These are phyloP conservation scores for Lichina pygmaea DNA, from an alignment of 495 filamentous ascomycete genomes.

Conservation along the genomic window DNA sequence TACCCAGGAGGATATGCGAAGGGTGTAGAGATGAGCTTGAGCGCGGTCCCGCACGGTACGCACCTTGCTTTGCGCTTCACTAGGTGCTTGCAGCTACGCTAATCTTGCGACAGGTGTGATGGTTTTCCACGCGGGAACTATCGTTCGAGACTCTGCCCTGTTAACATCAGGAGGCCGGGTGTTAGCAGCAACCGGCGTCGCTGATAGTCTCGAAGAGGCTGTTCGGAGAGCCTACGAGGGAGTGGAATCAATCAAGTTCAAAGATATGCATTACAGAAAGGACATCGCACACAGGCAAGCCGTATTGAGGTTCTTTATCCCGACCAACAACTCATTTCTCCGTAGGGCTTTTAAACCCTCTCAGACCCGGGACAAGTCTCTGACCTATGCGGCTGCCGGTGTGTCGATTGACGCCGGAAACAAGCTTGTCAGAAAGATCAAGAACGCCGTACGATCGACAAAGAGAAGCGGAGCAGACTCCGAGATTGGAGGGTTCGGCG, in stretches of 20 bases:
- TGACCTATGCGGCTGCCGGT: conserved; percentile 83
- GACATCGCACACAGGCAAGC: conserved; percentile 56
- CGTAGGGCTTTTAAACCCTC: conserved; percentile 1
- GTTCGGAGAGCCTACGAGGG: conserved; percentile 62
- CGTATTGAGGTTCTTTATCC: background rate
- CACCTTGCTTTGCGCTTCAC: background rate
- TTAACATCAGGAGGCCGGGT: conserved; percentile 68
- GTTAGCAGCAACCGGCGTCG: conserved; percentile 65
- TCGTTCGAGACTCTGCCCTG: conserved; percentile 29
- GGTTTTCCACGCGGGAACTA: conserved; percentile 88
- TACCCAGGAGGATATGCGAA: conserved; percentile 80
- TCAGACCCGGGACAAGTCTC: conserved; percentile 13
- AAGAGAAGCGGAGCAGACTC: conserved; percentile 62
- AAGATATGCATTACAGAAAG: conserved; percentile 75
- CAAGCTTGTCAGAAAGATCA: conserved; percentile 70
- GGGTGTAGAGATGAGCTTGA: conserved; percentile 43
- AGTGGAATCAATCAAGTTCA: conserved; percentile 54
- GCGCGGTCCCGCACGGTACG: conserved; percentile 17
- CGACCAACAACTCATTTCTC: background rate
- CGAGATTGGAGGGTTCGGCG: conserved; percentile 85
- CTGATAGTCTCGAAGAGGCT: conserved; percentile 46
- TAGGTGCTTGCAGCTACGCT: conserved; percentile 1
- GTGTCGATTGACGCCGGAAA: conserved; percentile 87
- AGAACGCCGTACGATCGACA: conserved; percentile 53
- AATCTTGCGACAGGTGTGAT: conserved; percentile 19